Evolutionary conservation across 169 alveolate genomes (phyloP).

Genomic region (Plasmodium vinckei): DNA sequence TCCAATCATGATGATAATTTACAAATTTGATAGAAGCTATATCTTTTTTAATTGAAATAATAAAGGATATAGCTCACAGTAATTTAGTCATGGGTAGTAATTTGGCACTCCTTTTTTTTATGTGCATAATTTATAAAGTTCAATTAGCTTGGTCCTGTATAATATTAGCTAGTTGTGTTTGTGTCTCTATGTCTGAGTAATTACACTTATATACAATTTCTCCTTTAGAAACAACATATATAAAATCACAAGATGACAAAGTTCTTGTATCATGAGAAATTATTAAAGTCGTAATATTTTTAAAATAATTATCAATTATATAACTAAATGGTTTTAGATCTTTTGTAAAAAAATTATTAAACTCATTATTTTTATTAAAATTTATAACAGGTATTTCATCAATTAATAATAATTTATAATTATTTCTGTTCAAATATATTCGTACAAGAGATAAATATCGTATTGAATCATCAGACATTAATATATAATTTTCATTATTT

Average conservation of each 20-base stretch:
- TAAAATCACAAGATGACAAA: constrained; percentile 78
- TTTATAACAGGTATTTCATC: constrained; percentile 87
- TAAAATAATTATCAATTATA: constrained; percentile 75
- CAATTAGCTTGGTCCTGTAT: constrained; percentile 9
- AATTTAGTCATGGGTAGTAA: no score
- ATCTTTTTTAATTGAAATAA: no score
- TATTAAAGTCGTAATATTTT: constrained; percentile 78
- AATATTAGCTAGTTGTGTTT: constrained; percentile 34
- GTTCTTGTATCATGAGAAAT: constrained; percentile 82
- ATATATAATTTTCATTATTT: constrained; percentile 7
- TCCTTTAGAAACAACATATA: constrained; percentile 80
- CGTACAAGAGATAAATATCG: constrained; percentile 84
- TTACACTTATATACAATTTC: constrained; percentile 71
- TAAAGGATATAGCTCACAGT: no score
- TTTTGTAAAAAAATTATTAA: constrained; percentile 21
- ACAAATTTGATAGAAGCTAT: no score
- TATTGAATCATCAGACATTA: constrained; percentile 79
- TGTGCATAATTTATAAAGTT: no score
- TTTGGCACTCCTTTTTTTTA: no score
- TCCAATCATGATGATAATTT: no score
- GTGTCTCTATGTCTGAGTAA: constrained; percentile 45
- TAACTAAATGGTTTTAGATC: constrained; percentile 53
- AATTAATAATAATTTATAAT: constrained; percentile 82
- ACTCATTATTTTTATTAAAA: constrained; percentile 4
- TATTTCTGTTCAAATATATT: constrained; percentile 80